Evolutionary conservation across 345 rosid genomes (phyloP).

Genomic region (Carallia brachiata): DNA sequence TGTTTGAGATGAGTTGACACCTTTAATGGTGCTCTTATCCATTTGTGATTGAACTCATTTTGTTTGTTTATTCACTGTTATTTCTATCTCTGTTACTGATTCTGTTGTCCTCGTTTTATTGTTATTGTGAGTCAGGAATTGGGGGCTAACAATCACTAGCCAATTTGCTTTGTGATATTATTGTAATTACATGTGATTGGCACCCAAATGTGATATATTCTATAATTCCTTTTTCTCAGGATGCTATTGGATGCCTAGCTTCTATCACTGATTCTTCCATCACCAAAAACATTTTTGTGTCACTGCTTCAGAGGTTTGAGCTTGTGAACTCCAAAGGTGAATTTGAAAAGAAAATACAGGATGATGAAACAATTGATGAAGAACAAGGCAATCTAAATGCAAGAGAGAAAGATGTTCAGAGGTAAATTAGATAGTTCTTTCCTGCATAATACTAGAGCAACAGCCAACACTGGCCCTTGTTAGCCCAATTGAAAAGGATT

Average conservation of each 20-base stretch:
- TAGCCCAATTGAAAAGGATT: too few relatives aligned
- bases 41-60: too few relatives aligned
- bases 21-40: too few relatives aligned
- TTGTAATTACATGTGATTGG: too few relatives aligned
- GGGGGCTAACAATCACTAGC: too few relatives aligned
- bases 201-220: slow-evolving; percentile 5
- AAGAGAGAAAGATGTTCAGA: slow-evolving; percentile 40
- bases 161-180: too few relatives aligned
- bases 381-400: slow-evolving; percentile 30
- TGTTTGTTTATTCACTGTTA: too few relatives aligned
- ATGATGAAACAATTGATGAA: slow-evolving; percentile 32
- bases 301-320: slow-evolving; percentile 57
- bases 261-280: slow-evolving; percentile 67
- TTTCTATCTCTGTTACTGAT: too few relatives aligned
- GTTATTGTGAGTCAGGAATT: too few relatives aligned
- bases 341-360: slow-evolving; percentile 26
- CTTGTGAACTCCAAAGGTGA: slow-evolving; percentile 47
- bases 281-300: slow-evolving; percentile 53
- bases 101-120: too few relatives aligned
- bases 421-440: slow-evolving; percentile 37
- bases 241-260: slow-evolving; percentile 81
- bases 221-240: slow-evolving; percentile 48
- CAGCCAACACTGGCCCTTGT: neutral
- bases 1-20: too few relatives aligned
- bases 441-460: slow-evolving; percentile 4